Evolutionary conservation across 257 asterid genomes (phyloP).

Genomic region (Scutellaria barbata): DNA sequence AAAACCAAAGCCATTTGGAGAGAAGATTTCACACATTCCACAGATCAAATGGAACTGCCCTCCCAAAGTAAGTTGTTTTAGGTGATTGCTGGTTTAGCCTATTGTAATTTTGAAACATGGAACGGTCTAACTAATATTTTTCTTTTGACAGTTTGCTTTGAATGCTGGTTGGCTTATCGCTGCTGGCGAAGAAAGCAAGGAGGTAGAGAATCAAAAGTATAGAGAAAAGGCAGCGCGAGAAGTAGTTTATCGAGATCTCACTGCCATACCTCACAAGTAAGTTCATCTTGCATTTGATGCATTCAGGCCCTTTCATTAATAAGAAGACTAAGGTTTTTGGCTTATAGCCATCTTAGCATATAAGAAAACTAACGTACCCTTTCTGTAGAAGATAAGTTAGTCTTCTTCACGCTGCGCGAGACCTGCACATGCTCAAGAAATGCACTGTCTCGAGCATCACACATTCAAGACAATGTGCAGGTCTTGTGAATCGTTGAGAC

Average conservation of each 20-base stretch:
- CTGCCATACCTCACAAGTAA: conserved; percentile 52
- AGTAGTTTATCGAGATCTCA: conserved; percentile 38
- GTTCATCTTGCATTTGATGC: conserved; percentile 4
- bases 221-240: conserved; percentile 39
- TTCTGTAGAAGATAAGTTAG: too few relatives aligned
- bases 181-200: conserved; percentile 64
- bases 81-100: conserved; percentile 9
- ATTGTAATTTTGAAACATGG: neutral
- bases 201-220: conserved; percentile 36
- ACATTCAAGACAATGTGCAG: too few relatives aligned
- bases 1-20: conserved; percentile 18
- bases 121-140: conserved; percentile 6
- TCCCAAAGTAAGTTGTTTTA: conserved; percentile 41
- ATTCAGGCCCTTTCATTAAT: neutral
- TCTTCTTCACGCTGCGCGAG: too few relatives aligned
- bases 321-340: too few relatives aligned
- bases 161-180: conserved; percentile 44
- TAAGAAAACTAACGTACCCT: too few relatives aligned
- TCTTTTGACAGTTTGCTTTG: conserved; percentile 42
- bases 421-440: too few relatives aligned
- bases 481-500: too few relatives aligned
- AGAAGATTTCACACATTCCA: conserved; percentile 27
- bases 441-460: too few relatives aligned
- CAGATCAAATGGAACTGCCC: conserved; percentile 49
- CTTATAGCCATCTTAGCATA: too few relatives aligned